A percentile compares a stretch with the other conserved stretches of the same genome.
These are phyloP conservation scores for Saccharomycopsis phalli DNA, from an alignment of 1,139 yeast genomes.

Conservation along the genomic window DNA sequence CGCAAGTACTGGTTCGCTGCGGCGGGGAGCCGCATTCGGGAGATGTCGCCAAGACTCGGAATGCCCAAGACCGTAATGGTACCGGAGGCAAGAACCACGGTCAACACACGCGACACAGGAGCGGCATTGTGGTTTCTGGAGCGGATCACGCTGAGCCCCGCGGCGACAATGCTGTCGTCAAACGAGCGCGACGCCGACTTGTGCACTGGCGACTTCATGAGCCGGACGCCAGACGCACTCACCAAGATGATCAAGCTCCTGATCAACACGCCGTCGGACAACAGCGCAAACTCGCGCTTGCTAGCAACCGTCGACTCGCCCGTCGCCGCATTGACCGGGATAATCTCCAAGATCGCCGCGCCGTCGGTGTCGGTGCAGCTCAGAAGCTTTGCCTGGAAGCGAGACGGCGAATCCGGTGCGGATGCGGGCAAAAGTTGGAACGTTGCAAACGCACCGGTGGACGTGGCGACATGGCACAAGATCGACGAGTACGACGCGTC, in stretches of 20 bases:
- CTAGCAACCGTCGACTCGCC: constrained; percentile 65
- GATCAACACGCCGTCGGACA: constrained; percentile 53
- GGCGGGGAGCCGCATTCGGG: constrained; percentile 34
- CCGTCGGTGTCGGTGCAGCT: constrained; percentile 42
- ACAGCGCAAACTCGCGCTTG: constrained; percentile 46
- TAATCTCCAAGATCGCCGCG: constrained; percentile 44
- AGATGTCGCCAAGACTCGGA: constrained; percentile 46
- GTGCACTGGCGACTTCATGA: constrained; percentile 15
- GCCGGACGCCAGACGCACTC: constrained; percentile 46
- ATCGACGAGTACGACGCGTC: constrained; percentile 66
- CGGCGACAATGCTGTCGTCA: constrained; percentile 41
- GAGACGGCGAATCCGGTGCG: constrained; percentile 23
- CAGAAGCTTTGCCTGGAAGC: constrained; percentile 52
- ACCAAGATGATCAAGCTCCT: constrained; percentile 56
- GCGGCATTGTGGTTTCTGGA: constrained; percentile 26
- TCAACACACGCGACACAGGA: constrained; percentile 35
- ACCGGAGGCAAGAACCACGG: constrained; percentile 35
- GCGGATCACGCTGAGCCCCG: constrained; percentile 44
- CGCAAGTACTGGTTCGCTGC: constrained; percentile 33
- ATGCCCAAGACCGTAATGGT: constrained; percentile 37
- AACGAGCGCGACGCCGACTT: constrained; percentile 52
- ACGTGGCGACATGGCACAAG: constrained; percentile 69
- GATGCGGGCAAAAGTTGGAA: constrained; percentile 57
- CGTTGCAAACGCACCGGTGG: constrained; percentile 60
- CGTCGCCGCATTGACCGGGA: constrained; percentile 46